Evolutionary conservation across 805 yeast genomes (phyloP), one percentile per base, ranked within the genome.

Genomic region (Metschnikowia lochheadii): DNA sequence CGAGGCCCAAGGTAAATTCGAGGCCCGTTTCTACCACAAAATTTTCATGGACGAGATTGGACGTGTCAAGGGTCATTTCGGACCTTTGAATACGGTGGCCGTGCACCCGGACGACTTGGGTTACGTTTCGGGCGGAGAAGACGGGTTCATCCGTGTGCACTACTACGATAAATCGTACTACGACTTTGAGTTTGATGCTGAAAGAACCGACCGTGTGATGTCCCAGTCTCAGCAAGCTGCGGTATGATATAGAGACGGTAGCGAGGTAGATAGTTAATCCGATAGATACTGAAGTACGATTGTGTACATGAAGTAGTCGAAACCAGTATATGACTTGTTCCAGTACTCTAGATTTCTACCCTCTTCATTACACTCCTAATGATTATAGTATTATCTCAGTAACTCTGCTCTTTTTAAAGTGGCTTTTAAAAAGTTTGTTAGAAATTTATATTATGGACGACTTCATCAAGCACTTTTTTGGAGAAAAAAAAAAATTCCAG

Each of bases 71-170:
- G 99, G 99, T 51, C 99, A 94, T 76, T 94, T 94, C 79, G 99
- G 99, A 78, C 99, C 99, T 44, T 81, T 94, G 63, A 94, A 94
- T 76, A 83, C 87, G 58, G 80, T 94, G 56, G 96, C 96, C 32
- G 87, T 89, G 48, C 96, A 90, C 70, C 99, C 99, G 50, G 85
- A 84, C 62, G 99, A 98, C 50, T 81, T 86, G 33, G 85, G 92
- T 44, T 94, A 87, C 68, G 91, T 95, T n/a, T 85, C 96, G 52
- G 99, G 99, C 46, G 96, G 97, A 66, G 99, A 94, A 78, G 99
- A 94, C 76, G 99, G 99, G 70, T 89, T 82, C 64, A 87, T 94
- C 55, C 89, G 99, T 75, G 80, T 94, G 56, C 97, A 94, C 72
- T 84, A 85, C 61, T 94, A 90, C 72, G 97, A 91, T 66, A 89